Evolutionary conservation across 2,329 filamentous ascomycete genomes (phyloP), one percentile per base, ranked within the genome.

Genomic region (Orbilia oligospora): DNA sequence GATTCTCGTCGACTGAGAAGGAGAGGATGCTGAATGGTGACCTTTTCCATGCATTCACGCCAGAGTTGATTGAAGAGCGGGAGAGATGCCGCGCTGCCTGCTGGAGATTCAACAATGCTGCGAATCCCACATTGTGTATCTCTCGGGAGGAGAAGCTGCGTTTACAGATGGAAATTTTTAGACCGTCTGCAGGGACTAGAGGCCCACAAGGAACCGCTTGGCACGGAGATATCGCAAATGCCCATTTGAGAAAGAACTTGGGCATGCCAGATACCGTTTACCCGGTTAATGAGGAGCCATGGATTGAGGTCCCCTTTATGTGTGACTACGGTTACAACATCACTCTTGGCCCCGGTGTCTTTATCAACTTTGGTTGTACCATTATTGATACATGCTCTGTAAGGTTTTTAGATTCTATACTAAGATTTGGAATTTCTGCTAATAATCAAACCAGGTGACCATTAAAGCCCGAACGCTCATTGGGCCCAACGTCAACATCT

Each of bases 291-390:
- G 73, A 77, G 58, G 73, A 77, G 30, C 73, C 73, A 30, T 77
- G 73, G 49, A 92, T 99, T 27, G 93, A 97, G 82, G 90, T 92
- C 1, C 95, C 95, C 0, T 98, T 99, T 84, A 91, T 88, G 56
- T 97, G 95, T 83, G 94, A 97, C 82, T 97, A 97, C 83, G 96
- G 96, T 0, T 98, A 97, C 86, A 98, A 99, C 84, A 92, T 98
- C 82, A 89, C 89, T 58, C 92, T 99, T 81, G 94, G 93, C 12
- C 91, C 94, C 81, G 91, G 96, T 80, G 93, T 97, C 1, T 89
- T 91, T 70, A 92, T 99, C 81, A 93, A 92, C 18, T 89, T 92
- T 70, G 92, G 93, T 82, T 97, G 94, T 84, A 91, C 90, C 27
- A 91, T 98, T 83, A 90, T 94, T 71, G 96, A 99, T 83, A 91